Percentiles rank a stretch among this genome's conserved stretches.
phyloP scores from a whole-genome alignment of 2,329 filamentous ascomycete genomes.

The Byssochlamys sp. region DNA sequence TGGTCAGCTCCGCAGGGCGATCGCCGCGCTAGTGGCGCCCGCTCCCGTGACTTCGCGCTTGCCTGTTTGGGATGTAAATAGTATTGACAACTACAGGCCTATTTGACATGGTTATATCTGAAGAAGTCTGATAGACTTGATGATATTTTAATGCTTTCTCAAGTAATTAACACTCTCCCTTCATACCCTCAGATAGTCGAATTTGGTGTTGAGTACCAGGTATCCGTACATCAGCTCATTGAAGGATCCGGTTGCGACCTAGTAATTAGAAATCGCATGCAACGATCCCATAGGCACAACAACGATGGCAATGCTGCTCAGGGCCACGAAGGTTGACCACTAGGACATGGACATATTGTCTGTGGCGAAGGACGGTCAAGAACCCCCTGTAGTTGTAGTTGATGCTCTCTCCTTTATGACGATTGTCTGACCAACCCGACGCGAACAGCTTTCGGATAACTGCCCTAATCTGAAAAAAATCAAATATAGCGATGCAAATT shows the following conservation, averaged over 20 bases:
- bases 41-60: neutral
- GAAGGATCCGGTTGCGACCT: conserved; percentile 47
- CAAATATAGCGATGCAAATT: conserved; percentile 51
- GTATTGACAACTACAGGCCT: too few relatives aligned
- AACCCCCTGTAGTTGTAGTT: conserved; percentile 51
- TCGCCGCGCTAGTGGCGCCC: neutral
- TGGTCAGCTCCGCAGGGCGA: neutral
- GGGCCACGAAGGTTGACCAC: conserved; percentile 51
- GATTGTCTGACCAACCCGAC: conserved; percentile 22
- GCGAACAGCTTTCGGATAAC: conserved; percentile 38
- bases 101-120: too few relatives aligned
- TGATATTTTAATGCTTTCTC: too few relatives aligned
- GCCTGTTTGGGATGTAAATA: neutral
- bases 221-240: conserved; percentile 53
- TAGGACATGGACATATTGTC: conserved; percentile 50
- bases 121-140: too few relatives aligned
- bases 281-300: conserved; percentile 52
- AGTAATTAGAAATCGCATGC: conserved; percentile 50
- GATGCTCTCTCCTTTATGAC: conserved; percentile 27
- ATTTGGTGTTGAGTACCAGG: conserved; percentile 50
- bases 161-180: conserved; percentile 28
- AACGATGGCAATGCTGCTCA: conserved; percentile 45
- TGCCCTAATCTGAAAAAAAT: conserved; percentile 39
- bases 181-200: conserved; percentile 44
- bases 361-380: conserved; percentile 46